These are phyloP conservation scores for Phoma sp. DNA, from an alignment of 2,329 filamentous ascomycete genomes.

Conservation along the genomic window DNA sequence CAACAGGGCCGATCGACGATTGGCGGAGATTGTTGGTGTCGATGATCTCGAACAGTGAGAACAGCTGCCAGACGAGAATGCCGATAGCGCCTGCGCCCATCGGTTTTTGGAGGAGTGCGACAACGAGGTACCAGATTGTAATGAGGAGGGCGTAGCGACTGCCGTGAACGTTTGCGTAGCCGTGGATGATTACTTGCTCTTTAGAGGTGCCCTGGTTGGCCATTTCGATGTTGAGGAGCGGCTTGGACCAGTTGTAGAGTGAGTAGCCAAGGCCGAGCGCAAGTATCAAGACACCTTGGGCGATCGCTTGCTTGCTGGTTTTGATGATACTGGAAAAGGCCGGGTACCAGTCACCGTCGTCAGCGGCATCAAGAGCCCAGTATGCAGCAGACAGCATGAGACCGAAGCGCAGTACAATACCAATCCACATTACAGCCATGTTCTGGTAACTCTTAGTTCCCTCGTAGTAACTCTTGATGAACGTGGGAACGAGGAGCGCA, in stretches of 20 bases:
- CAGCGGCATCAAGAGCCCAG: constrained; percentile 89
- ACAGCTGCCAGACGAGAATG: constrained; percentile 84
- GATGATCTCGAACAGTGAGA: constrained; percentile 73
- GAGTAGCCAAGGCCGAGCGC: constrained; percentile 83
- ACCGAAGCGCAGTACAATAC: constrained; percentile 76
- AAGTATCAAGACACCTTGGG: constrained; percentile 80
- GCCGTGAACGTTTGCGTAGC: constrained; percentile 92
- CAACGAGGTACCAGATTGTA: constrained; percentile 76
- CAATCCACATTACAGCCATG: constrained; percentile 83
- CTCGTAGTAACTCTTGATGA: constrained; percentile 79
- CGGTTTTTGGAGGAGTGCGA: constrained; percentile 86
- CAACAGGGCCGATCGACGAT: constrained; percentile 79
- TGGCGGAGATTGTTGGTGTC: constrained; percentile 67
- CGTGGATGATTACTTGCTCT: constrained; percentile 74
- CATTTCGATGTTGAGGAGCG: constrained; percentile 75
- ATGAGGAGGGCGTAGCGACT: constrained; percentile 86
- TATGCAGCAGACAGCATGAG: constrained; percentile 79
- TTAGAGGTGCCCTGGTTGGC: constrained; percentile 34
- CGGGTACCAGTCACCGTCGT: constrained; percentile 82
- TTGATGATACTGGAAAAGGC: constrained; percentile 65
- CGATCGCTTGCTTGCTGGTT: constrained; percentile 74
- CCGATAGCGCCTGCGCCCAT: constrained; percentile 89
- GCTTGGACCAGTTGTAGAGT: constrained; percentile 84
- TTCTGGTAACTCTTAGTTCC: constrained; percentile 89
- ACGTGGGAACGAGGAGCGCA: constrained; percentile 72